Base-by-base conservation (phyloP, 2,329 filamentous ascomycete genomes). In the Calonectria montana region DNA sequence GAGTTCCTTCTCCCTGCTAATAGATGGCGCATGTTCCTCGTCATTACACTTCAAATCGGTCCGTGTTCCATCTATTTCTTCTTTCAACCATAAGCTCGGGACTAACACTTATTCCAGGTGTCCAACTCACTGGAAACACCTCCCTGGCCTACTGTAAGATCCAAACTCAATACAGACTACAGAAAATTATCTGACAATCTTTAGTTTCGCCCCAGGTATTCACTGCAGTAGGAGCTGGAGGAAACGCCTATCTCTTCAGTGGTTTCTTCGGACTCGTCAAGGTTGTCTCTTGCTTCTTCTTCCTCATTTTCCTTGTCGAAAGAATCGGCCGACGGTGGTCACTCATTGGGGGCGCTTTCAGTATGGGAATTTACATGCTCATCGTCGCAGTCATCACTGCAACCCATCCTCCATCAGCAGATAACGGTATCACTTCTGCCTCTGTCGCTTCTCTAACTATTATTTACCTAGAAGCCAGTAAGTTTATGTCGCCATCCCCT, bases 181-280 rank as follows among this genome's bases (percentile, higher is more conserved):
- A 9, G 12, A n/a, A 21, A 5, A 10, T 39, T 16, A 50, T 25
- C 72, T 77, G 47, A 75, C 31, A 3, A 1, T 8, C 4, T 8
- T 7, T 25, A 83, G 82, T 87, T 74, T 86, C 86, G 1, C 87
- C 86, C 0, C 87, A 89, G 75, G 86, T 89, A 47, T 89, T 89
- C 79, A 81, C 81, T 16, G 83, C 86, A 3, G 86, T 89, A 12
- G 87, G 87, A 4, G 86, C 87, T 7, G 86, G 86, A 5, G 79
- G 84, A 48, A 81, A 85, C n/a, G 80, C 82, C 35, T 84, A 88
- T 45, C 81, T 89, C 9, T 83, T 89, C 64, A 88, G 86, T 1
- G 88, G 87, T 12, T 88, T 89, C 79, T 89, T 89, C 50, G 87
- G 87, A 3, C 79, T 88, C 9, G 85, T 88, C 70, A 89, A 89